Evolutionary conservation across 2,329 filamentous ascomycete genomes (phyloP).

Genomic region (Apiospora koreana): DNA sequence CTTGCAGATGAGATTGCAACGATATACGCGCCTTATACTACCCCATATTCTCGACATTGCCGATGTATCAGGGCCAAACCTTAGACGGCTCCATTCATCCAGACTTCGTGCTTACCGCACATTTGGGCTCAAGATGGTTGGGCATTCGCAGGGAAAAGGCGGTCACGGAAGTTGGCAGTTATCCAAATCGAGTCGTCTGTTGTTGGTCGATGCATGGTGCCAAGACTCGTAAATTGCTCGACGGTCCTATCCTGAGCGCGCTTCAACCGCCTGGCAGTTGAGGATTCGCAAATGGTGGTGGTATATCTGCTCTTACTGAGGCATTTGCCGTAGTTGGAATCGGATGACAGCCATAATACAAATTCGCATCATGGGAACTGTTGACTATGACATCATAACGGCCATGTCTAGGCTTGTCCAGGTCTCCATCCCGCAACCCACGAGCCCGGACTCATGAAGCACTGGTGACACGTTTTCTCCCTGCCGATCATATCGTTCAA

Average conservation of each 20-base stretch:
- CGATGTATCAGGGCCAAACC: background rate
- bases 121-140: background rate
- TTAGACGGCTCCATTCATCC: background rate
- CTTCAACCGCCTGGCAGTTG: background rate
- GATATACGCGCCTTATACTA: background rate
- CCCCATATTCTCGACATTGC: background rate
- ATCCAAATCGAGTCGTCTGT: background rate
- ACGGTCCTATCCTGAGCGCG: background rate
- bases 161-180: background rate
- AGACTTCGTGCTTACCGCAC: background rate
- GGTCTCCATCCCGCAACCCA: background rate
- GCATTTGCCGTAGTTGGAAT: background rate
- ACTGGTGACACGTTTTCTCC: background rate
- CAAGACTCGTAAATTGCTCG: background rate
- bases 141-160: background rate
- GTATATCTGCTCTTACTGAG: background rate
- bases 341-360: background rate
- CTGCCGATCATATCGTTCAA: background rate
- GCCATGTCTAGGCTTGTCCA: background rate
- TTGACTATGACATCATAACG: background rate
- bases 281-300: background rate
- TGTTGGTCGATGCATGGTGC: background rate
- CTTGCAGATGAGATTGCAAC: background rate
- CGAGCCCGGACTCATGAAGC: background rate
- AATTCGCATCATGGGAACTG: background rate